Evolutionary conservation across 164 flowering plant genomes (phyloP).

Genomic region (Cinnamomum micranthum): DNA sequence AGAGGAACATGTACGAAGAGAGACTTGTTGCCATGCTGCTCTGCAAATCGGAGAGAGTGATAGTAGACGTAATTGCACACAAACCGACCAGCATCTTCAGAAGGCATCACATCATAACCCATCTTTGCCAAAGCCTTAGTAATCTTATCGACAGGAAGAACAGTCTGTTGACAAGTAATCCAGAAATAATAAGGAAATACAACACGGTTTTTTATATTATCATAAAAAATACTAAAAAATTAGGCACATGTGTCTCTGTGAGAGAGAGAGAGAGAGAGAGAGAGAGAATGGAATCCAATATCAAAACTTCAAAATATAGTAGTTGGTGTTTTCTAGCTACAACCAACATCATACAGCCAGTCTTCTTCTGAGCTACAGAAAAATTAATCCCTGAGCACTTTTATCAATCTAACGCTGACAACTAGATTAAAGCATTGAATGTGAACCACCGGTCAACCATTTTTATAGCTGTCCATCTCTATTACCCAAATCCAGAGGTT

Average conservation of each 20-base stretch:
- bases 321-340: too few species aligned
- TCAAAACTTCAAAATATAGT: too few species aligned
- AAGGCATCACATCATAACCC: conserved; percentile 71
- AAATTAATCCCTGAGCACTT: neutral
- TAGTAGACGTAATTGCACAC: conserved; percentile 94
- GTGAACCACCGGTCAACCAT: neutral
- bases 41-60: conserved; percentile 81
- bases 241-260: neutral
- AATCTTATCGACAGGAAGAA: conserved; percentile 70
- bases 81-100: conserved; percentile 87
- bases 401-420: neutral
- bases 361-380: too few species aligned
- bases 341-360: too few species aligned
- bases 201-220: neutral
- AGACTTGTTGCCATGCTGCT: conserved; percentile 65
- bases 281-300: too few species aligned
- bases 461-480: neutral
- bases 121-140: conserved; percentile 57
- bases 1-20: conserved; percentile 90
- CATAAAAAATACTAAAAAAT: neutral
- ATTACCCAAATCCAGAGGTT: neutral
- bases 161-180: conserved; percentile 38
- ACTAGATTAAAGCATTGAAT: neutral
- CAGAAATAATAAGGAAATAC: neutral
- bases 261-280: neutral